phyloP scores from a whole-genome alignment of 2,329 filamentous ascomycete species.

The Hypoxylon rubiginosum region DNA sequence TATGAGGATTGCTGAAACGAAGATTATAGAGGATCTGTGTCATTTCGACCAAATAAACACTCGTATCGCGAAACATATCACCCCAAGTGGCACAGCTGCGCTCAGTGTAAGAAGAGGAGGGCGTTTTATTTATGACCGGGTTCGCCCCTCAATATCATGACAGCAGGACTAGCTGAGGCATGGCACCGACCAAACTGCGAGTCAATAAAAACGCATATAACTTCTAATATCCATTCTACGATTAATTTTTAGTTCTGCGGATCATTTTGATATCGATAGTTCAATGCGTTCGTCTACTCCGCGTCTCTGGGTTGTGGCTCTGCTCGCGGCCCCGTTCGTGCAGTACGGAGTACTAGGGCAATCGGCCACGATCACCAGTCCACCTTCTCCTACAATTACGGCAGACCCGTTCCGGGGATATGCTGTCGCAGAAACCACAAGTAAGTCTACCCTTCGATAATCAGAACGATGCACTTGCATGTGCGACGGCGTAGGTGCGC shows the following conservation, averaged over 20 bases:
- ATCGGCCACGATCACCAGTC: conserved; percentile 8
- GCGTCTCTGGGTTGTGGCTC: conserved; percentile 5
- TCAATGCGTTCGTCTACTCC: not conserved
- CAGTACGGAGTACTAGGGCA: conserved; percentile 18
- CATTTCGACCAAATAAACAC: not conserved
- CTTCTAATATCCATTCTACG: not conserved
- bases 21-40: not conserved
- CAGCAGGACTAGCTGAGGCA: not conserved
- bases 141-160: not conserved
- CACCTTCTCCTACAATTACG: conserved; percentile 15
- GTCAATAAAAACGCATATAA: not conserved
- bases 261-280: not conserved
- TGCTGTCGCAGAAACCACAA: conserved; percentile 11
- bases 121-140: conserved; percentile 3
- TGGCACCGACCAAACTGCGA: not conserved
- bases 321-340: conserved; percentile 12
- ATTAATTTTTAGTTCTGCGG: not conserved
- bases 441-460: conserved; percentile 6
- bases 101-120: not conserved
- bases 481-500: not conserved
- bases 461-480: not conserved
- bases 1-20: conserved; percentile 2
- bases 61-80: conserved; percentile 17
- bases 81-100: conserved; percentile 1
- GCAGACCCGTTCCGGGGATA: conserved; percentile 28